Evolutionary conservation across 1,139 yeast genomes (phyloP).

Genomic region (Diutina rugosa): DNA sequence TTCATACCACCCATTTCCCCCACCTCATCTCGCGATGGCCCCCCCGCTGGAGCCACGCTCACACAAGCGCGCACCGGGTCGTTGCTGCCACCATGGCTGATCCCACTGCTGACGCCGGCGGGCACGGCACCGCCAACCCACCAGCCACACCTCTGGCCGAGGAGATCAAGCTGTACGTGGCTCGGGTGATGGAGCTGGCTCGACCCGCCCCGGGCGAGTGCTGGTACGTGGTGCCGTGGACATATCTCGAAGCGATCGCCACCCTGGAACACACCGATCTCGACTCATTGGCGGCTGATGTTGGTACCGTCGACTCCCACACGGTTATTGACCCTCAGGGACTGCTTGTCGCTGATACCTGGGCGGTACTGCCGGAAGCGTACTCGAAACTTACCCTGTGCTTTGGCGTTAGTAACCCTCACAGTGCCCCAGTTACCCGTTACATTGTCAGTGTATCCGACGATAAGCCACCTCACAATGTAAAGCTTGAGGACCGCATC

Average conservation of each 20-base stretch:
- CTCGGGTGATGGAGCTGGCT: neutral
- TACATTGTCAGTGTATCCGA: neutral
- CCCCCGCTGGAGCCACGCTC: neutral
- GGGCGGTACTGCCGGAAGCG: conserved; percentile 1
- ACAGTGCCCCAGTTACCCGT: neutral
- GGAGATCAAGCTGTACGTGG: neutral
- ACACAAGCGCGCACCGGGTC: neutral
- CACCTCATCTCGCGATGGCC: neutral
- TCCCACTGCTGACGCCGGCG: neutral
- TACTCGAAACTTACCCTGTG: neutral
- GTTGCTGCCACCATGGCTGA: neutral
- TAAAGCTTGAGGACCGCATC: conserved; percentile 40
- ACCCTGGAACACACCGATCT: neutral
- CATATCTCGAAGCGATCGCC: neutral
- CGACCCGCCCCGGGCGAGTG: neutral
- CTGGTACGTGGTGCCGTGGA: neutral
- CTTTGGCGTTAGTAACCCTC: neutral
- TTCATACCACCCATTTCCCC: too few relatives aligned
- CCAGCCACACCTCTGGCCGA: neutral
- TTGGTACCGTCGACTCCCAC: neutral
- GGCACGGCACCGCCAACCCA: neutral
- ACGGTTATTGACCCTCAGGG: neutral
- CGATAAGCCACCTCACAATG: conserved; percentile 2
- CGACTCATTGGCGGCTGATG: neutral
- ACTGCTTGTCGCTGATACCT: neutral